Percentiles rank a stretch among this genome's conserved stretches.
These are phyloP conservation scores for Hypoxylon sp. DNA, from an alignment of 2,329 filamentous ascomycete genomes.

Conservation along the genomic window DNA sequence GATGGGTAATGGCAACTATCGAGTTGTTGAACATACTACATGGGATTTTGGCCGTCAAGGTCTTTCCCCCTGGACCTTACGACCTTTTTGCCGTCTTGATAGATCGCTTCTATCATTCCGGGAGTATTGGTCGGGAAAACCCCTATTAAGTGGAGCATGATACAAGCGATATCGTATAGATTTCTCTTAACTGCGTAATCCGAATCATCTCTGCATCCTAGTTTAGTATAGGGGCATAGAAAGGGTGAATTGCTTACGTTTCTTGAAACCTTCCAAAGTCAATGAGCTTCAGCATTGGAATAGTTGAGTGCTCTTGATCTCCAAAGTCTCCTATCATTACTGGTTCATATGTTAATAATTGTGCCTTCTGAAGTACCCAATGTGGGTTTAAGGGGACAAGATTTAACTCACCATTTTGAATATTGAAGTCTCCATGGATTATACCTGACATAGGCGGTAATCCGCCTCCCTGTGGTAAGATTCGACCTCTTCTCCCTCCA, in stretches of 20 bases:
- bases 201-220: conserved; percentile 1
- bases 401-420: conserved; percentile 34
- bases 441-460: too few species aligned
- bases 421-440: conserved; percentile 36
- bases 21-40: too few species aligned
- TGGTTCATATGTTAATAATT: conserved; percentile 9
- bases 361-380: too few species aligned
- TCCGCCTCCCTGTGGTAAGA: conserved; percentile 24
- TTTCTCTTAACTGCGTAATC: conserved; percentile 21
- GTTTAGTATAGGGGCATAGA: conserved; percentile 14
- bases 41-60: conserved; percentile 15
- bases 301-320: conserved; percentile 17
- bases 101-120: conserved; percentile 26
- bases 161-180: conserved; percentile 21
- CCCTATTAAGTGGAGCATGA: conserved; percentile 36
- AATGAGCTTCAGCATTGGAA: conserved; percentile 36
- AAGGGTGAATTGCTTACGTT: too few species aligned
- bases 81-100: conserved; percentile 7
- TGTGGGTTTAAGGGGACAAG: too few species aligned
- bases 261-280: conserved; percentile 34
- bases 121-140: conserved; percentile 6
- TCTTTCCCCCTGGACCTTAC: conserved; percentile 24
- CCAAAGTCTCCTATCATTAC: conserved; percentile 38
- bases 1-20: too few species aligned
- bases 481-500: conserved; percentile 16